Evolutionary conservation across 2,329 filamentous ascomycete genomes (phyloP).

Genomic region (Sclerotiophoma versabilis): DNA sequence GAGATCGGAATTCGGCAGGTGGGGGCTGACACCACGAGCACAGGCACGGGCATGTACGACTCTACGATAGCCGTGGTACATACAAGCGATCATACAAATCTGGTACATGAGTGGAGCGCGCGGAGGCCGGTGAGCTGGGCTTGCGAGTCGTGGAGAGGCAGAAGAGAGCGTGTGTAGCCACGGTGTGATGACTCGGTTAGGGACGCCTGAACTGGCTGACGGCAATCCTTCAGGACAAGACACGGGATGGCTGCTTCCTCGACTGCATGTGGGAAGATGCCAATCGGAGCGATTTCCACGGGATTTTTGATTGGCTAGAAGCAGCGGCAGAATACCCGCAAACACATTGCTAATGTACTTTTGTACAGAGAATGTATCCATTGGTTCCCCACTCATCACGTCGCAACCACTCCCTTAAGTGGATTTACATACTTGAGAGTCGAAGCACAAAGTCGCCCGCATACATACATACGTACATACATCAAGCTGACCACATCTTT

Average conservation of each 20-base stretch:
- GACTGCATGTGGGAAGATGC: background rate
- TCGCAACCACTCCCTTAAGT: constrained; percentile 1
- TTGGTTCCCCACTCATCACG: background rate
- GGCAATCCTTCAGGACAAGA: constrained; percentile 3
- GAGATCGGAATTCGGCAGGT: constrained; percentile 12
- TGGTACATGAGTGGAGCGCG: background rate
- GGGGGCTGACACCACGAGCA: constrained; percentile 16
- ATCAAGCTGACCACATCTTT: constrained; percentile 22
- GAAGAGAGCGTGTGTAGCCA: background rate
- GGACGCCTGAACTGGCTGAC: constrained; percentile 7
- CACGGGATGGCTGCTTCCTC: background rate
- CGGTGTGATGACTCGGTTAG: constrained; percentile 1
- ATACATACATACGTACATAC: too few relatives aligned
- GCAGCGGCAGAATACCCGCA: background rate
- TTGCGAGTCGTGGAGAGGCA: constrained; percentile 1
- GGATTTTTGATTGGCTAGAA: background rate
- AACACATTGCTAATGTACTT: background rate
- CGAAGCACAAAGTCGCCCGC: background rate
- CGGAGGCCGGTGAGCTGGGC: background rate
- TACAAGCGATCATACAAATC: background rate
- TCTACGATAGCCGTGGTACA: background rate
- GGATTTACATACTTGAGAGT: background rate
- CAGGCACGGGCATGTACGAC: background rate
- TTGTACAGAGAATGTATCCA: background rate
- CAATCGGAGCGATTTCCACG: background rate